These are phyloP conservation scores for Scleromitrula shiraiana DNA, from an alignment of 2,329 filamentous ascomycete genomes.

Conservation along the genomic window DNA sequence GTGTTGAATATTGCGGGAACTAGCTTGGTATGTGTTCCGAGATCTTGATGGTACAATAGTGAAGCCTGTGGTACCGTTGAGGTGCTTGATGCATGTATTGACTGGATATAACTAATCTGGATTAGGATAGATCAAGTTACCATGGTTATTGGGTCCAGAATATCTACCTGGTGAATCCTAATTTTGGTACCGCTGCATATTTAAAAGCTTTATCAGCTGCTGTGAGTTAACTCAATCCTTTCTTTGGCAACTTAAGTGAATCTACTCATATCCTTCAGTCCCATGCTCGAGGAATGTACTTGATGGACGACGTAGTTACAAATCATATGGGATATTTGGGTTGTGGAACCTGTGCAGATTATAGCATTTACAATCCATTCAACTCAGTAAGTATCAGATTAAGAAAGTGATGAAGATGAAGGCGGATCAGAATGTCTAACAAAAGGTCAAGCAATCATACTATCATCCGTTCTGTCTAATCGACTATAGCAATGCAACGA, in stretches of 20 bases:
- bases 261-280: background rate
- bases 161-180: conserved; percentile 40
- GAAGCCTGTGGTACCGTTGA: background rate
- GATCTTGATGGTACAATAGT: background rate
- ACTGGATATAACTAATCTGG: background rate
- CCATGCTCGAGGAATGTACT: conserved; percentile 36
- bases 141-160: conserved; percentile 42
- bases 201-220: conserved; percentile 38
- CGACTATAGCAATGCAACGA: conserved; percentile 31
- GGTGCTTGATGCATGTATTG: background rate
- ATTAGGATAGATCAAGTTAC: conserved; percentile 33
- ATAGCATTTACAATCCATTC: conserved; percentile 33
- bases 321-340: conserved; percentile 37
- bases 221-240: conserved; percentile 18
- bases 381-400: conserved; percentile 21
- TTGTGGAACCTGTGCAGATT: conserved; percentile 31
- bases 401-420: conserved; percentile 7
- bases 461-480: conserved; percentile 30
- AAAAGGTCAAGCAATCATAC: conserved; percentile 22
- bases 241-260: background rate
- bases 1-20: conserved; percentile 31
- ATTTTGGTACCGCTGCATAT: conserved; percentile 41
- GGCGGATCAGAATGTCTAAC: background rate
- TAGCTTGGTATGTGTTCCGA: conserved; percentile 17
- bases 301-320: conserved; percentile 45